Conservation (phyloP, 2,329 filamentous ascomycete species). For the Cordyceps militaris region DNA sequence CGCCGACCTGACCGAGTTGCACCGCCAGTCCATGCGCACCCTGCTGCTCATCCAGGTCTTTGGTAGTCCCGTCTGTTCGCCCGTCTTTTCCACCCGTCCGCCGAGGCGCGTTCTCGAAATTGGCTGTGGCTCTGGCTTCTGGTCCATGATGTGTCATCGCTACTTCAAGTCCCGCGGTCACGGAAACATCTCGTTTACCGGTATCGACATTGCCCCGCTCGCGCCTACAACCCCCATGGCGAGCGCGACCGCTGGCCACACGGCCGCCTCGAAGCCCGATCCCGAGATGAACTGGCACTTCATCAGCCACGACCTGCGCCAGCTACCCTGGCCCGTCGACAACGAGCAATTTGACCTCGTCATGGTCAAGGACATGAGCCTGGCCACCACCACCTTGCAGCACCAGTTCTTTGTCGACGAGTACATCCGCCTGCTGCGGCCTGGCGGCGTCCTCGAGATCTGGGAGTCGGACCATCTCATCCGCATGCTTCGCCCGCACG, state of each 20-base stretch:
- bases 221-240: slow-evolving; percentile 37
- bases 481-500: slow-evolving; percentile 74
- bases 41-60: slow-evolving; percentile 75
- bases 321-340: slow-evolving; percentile 67
- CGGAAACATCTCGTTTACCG: slow-evolving; percentile 67
- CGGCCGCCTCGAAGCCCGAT: slow-evolving; percentile 41
- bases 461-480: slow-evolving; percentile 87
- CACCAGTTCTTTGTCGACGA: slow-evolving; percentile 58
- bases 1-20: slow-evolving; percentile 77
- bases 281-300: slow-evolving; percentile 83
- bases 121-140: slow-evolving; percentile 81
- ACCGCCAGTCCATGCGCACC: slow-evolving; percentile 79
- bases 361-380: slow-evolving; percentile 76
- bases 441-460: slow-evolving; percentile 74
- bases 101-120: slow-evolving; percentile 77
- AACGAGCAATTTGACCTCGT: slow-evolving; percentile 80
- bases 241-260: slow-evolving; percentile 23
- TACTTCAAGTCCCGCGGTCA: slow-evolving; percentile 66
- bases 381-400: slow-evolving; percentile 54
- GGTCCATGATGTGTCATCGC: slow-evolving; percentile 82
- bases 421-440: slow-evolving; percentile 66
- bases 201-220: slow-evolving; percentile 72
- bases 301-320: slow-evolving; percentile 77
- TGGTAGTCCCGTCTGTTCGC: slow-evolving; percentile 70
- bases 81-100: slow-evolving; percentile 56